A percentile compares a stretch with the other conserved stretches of the same genome.
These are phyloP conservation scores for Neostapfia colusana DNA, from an alignment of 176 grass and related monocot genomes.

Conservation along the genomic window DNA sequence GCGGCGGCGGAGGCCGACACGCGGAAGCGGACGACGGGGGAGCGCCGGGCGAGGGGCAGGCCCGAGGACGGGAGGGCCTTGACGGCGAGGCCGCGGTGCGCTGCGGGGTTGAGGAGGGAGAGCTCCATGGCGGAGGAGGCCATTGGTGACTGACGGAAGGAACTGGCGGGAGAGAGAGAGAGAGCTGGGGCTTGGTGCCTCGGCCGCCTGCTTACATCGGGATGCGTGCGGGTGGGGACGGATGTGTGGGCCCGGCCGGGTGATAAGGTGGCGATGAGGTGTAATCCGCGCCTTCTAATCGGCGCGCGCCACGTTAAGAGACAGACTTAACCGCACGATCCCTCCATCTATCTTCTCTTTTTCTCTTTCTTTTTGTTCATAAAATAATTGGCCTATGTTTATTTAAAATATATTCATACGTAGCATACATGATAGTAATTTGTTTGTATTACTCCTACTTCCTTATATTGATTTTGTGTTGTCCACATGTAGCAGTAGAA, in stretches of 20 bases:
- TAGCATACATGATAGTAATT: background rate
- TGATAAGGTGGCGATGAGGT: slow-evolving; percentile 54
- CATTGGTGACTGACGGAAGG: background rate
- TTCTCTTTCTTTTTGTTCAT: background rate
- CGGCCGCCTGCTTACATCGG: background rate
- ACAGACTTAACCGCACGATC: slow-evolving; percentile 40
- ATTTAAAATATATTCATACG: background rate
- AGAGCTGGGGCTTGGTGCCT: background rate
- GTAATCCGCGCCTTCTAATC: slow-evolving; percentile 69
- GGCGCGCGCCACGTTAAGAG: slow-evolving; percentile 38
- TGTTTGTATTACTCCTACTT: background rate
- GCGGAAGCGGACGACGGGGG: slow-evolving; percentile 31
- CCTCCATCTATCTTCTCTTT: background rate
- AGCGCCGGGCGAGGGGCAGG: background rate
- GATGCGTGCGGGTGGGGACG: background rate
- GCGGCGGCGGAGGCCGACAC: slow-evolving; percentile 41
- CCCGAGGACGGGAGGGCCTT: background rate
- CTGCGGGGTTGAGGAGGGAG: slow-evolving; percentile 66
- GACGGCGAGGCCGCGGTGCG: slow-evolving; percentile 26
- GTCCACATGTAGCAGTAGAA: background rate
- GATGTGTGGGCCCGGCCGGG: slow-evolving; percentile 14
- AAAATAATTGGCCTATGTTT: background rate
- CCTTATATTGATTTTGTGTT: background rate
- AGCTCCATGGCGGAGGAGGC: slow-evolving; percentile 70
- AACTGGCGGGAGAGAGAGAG: slow-evolving; percentile 24